Evolutionary conservation across 371 early-diverging fungal species (phyloP).

Genomic region (Smittium mucronatum): DNA sequence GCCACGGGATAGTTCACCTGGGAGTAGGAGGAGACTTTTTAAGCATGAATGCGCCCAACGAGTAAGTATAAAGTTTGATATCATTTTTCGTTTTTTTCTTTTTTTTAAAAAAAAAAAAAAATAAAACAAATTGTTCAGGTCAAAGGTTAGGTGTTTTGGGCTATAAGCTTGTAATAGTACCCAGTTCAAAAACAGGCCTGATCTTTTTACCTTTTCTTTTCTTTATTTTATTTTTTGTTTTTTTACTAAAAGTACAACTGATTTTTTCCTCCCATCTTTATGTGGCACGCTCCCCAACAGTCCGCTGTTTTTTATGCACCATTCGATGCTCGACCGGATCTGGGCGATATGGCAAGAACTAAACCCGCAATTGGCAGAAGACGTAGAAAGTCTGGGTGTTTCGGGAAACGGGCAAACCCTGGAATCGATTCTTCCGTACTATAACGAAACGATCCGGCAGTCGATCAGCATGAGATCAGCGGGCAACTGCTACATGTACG

Average conservation of each 20-base stretch:
- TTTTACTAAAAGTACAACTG: not conserved
- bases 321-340: conserved; percentile 38
- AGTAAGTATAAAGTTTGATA: conserved; percentile 14
- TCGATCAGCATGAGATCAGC: conserved; percentile 22
- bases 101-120: conserved; percentile 2
- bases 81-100: not conserved
- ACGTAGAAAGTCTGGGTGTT: conserved; percentile 20
- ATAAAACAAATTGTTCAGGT: too few relatives aligned
- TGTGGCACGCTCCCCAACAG: too few relatives aligned
- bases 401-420: conserved; percentile 15
- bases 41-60: conserved; percentile 34
- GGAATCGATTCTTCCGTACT: conserved; percentile 28
- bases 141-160: too few relatives aligned
- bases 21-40: conserved; percentile 37
- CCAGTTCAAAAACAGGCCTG: too few relatives aligned
- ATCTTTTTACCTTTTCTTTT: too few relatives aligned
- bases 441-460: conserved; percentile 26
- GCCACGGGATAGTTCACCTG: conserved; percentile 37
- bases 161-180: too few relatives aligned
- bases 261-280: too few relatives aligned
- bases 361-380: conserved; percentile 13
- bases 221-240: too few relatives aligned
- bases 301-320: conserved; percentile 39
- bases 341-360: conserved; percentile 34
- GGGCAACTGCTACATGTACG: conserved; percentile 32